These are phyloP conservation scores for Coprinopsis strossmayeri DNA, from an alignment of 768 basidiomycete species.

Conservation along the genomic window DNA sequence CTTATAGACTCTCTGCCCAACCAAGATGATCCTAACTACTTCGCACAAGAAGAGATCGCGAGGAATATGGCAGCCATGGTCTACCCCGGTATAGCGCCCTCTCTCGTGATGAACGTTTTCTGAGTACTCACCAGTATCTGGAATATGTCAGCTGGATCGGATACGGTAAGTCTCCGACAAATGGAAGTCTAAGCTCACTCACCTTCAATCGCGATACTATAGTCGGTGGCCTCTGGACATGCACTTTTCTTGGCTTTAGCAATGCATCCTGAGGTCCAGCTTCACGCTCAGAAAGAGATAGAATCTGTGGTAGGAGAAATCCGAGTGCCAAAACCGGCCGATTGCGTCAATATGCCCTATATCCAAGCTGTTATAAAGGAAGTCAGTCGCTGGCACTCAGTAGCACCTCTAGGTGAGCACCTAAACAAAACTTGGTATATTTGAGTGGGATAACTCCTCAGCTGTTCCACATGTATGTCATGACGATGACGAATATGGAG, in stretches of 20 bases:
- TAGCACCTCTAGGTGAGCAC: slow-evolving; percentile 10
- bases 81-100: slow-evolving; percentile 1
- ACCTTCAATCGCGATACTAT: neutral
- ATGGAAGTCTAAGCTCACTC: neutral
- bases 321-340: slow-evolving; percentile 27
- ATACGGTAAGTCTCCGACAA: neutral
- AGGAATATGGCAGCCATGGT: neutral
- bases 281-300: slow-evolving; percentile 34
- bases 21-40: slow-evolving; percentile 2
- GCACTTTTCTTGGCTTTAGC: slow-evolving; percentile 24
- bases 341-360: slow-evolving; percentile 24
- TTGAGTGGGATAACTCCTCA: no score
- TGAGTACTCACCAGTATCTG: no score
- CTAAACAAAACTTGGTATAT: no score
- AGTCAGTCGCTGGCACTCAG: slow-evolving; percentile 16
- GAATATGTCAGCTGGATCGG: neutral
- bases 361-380: slow-evolving; percentile 29
- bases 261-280: slow-evolving; percentile 27
- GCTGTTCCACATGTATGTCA: slow-evolving; percentile 7
- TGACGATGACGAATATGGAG: slow-evolving; percentile 11
- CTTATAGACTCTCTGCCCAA: slow-evolving; percentile 5
- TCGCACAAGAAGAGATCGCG: neutral
- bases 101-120: no score
- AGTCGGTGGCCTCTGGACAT: slow-evolving; percentile 2
- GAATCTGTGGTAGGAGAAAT: slow-evolving; percentile 28